Base-by-base conservation (phyloP, 208 protist species). In the Wallacemonas rigidus region DNA sequence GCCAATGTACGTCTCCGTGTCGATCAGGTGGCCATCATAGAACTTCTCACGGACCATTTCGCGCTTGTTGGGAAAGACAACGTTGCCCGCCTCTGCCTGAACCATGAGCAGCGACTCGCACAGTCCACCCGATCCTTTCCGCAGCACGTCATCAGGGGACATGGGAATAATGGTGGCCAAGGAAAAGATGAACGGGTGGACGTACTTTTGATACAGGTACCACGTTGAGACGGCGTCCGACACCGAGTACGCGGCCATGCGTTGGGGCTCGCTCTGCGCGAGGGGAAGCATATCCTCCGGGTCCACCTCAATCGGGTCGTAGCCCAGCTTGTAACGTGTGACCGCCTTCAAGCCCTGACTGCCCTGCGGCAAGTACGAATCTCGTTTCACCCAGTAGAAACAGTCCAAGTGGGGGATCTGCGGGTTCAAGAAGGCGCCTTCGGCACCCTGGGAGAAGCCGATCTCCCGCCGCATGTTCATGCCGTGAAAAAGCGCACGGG, bases 101-200 rank as follows among this genome's bases (percentile, higher is more conserved):
- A 98, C 97, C 98, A 99, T 99, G 2, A 99, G 87, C 50, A 99
- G 82, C 3, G 96, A 92, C 82, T 99, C 99, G 87, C 99, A 99
- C 11, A 99, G 80, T 6, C 98, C 99, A 39, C 99, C 99, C 4
- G 98, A 99, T 53, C 97, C 98, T 77, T 99, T 99, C 58, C 99
- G 90, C 69, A 99, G 88, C 8, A 99, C 98, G 64, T 99, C 98
- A 79, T 99, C 99, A 1, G 99, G 98, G 26, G 96, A 83, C 91
- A 99, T 96, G 5, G 99, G 99, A 79, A 99, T 99, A 76, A 99
- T 99, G 2, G 92, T 99, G 80, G 98, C 98, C 17, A 99, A 91
- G 0, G 99, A 99, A 80, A 99, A 99, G 77, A 99, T 99, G 86
- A 99, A 99, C 1, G 98, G 98, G 80, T 99, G 97, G 11, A 99